These are phyloP conservation scores for Pichia sp. DNA, from an alignment of 1,139 yeast species.

Conservation along the genomic window DNA sequence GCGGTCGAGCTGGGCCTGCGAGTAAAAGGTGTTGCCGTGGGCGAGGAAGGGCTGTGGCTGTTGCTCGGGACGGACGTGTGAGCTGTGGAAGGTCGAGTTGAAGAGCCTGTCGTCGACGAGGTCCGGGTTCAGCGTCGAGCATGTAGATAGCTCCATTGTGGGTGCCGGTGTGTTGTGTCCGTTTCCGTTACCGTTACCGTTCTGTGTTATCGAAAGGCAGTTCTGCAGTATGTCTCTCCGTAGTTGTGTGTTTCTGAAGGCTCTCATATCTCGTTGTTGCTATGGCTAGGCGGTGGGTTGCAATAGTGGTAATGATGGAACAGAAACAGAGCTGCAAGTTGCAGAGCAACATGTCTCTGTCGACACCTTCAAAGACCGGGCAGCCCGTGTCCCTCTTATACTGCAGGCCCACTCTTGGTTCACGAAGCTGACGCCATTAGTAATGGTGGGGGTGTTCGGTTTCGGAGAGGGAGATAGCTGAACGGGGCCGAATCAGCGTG, in stretches of 20 bases:
- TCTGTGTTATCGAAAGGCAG: constrained; percentile 1
- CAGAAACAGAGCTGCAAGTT: no score
- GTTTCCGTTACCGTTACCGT: neutral
- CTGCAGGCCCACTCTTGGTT: no score
- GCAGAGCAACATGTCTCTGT: no score
- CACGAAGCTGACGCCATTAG: no score
- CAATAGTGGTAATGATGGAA: no score
- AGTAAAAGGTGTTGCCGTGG: constrained; percentile 5
- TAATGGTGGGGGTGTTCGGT: no score
- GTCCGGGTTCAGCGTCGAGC: constrained; percentile 5
- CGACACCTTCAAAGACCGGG: no score
- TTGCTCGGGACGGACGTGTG: neutral
- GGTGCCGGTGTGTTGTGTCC: neutral
- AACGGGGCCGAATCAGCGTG: no score
- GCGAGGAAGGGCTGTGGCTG: neutral
- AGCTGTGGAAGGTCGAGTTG: constrained; percentile 1
- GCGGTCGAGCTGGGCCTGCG: constrained; percentile 27
- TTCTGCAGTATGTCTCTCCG: constrained; percentile 10
- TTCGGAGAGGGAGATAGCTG: no score
- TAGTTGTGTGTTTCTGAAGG: constrained; percentile 5
- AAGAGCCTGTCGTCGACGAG: constrained; percentile 8
- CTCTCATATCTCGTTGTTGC: constrained; percentile 2
- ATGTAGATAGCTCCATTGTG: neutral
- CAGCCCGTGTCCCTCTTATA: no score
- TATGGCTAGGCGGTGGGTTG: no score